phyloP scores from a whole-genome alignment of 2,329 filamentous ascomycete species.

The Hypocrella siamensis region DNA sequence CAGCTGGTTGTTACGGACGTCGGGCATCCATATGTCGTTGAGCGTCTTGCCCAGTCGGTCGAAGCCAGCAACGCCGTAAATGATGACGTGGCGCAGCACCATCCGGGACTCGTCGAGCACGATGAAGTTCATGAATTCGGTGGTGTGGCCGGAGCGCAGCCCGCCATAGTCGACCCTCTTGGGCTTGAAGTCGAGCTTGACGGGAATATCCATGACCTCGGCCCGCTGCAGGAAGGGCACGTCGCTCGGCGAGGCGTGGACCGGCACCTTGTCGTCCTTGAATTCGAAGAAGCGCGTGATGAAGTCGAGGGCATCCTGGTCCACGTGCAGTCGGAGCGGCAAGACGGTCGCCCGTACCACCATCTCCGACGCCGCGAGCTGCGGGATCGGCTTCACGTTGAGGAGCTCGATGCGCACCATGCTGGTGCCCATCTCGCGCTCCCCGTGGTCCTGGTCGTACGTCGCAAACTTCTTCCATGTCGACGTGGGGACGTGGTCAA shows the following conservation, averaged over 20 bases:
- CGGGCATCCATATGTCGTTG: constrained; percentile 93
- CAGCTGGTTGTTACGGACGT: constrained; percentile 79
- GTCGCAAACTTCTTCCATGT: constrained; percentile 98
- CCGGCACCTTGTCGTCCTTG: constrained; percentile 55
- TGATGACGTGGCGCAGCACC: constrained; percentile 72
- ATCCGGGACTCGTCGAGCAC: constrained; percentile 81
- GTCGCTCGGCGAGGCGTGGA: constrained; percentile 47
- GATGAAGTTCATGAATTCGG: constrained; percentile 98
- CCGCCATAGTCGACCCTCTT: constrained; percentile 95
- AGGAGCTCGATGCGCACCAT: constrained; percentile 86
- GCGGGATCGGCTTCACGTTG: constrained; percentile 72
- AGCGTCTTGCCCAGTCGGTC: constrained; percentile 78
- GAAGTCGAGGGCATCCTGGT: constrained; percentile 95
- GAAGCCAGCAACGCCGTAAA: constrained; percentile 84
- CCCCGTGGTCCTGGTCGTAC: constrained; percentile 76
- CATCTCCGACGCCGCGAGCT: constrained; percentile 77
- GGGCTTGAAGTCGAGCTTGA: constrained; percentile 90
- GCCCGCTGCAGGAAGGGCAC: constrained; percentile 78
- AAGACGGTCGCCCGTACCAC: constrained; percentile 67
- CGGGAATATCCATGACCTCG: constrained; percentile 67
- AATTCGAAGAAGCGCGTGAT: constrained; percentile 97
- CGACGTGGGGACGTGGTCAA: constrained; percentile 85
- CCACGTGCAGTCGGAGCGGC: constrained; percentile 80
- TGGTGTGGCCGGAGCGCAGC: constrained; percentile 81
- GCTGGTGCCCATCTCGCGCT: constrained; percentile 68